Evolutionary conservation across 1,139 yeast genomes (phyloP).

Genomic region (Debaryomyces psychrophilus): DNA sequence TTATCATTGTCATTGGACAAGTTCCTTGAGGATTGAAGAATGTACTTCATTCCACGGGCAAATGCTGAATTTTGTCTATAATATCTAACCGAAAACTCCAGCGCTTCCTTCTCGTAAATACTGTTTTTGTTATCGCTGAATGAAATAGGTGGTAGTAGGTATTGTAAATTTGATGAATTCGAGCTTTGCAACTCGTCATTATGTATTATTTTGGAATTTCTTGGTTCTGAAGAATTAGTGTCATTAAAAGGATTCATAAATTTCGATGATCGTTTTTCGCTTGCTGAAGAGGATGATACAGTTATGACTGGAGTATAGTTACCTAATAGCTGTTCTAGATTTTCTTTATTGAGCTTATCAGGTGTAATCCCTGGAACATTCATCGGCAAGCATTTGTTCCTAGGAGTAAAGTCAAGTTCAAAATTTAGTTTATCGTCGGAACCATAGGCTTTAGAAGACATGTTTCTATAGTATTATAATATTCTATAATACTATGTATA

Average conservation of each 20-base stretch:
- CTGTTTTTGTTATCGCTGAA: conserved; percentile 1
- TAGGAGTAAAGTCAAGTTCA: conserved; percentile 6
- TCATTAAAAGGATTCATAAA: conserved; percentile 12
- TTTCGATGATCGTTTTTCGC: conserved; percentile 9
- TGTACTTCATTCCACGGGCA: neutral
- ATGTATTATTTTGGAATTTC: conserved; percentile 1
- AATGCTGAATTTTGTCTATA: neutral
- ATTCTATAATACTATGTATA: neutral
- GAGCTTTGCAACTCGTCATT: conserved; percentile 8
- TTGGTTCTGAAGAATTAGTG: conserved; percentile 12
- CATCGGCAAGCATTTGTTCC: neutral
- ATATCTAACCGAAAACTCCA: neutral
- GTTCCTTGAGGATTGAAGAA: neutral
- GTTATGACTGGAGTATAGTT: conserved; percentile 11
- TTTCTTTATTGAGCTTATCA: conserved; percentile 4
- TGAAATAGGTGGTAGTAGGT: conserved; percentile 9
- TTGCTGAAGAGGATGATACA: conserved; percentile 9
- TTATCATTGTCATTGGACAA: neutral
- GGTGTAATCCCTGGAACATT: conserved; percentile 4
- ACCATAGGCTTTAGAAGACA: conserved; percentile 7
- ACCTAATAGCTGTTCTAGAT: conserved; percentile 4
- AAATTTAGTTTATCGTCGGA: conserved; percentile 7
- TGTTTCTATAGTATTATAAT: neutral
- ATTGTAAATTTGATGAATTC: conserved; percentile 7
- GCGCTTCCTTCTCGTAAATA: neutral